Conservation (phyloP, 805 yeast species). For the Cyberlindnera nakhonratchasimensis region DNA sequence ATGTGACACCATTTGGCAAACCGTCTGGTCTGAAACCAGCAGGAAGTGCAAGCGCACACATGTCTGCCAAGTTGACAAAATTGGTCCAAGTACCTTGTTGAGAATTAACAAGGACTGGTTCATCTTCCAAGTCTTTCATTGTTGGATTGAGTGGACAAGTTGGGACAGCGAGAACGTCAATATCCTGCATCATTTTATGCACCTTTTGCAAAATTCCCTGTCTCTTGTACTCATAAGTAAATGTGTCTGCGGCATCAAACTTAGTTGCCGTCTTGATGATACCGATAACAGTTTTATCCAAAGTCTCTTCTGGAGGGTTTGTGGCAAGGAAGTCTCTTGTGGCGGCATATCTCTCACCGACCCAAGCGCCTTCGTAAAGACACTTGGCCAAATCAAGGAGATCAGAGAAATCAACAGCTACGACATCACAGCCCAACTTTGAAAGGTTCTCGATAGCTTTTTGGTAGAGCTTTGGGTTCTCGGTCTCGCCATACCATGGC, state of each 20-base stretch:
- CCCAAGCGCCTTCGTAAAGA: conserved; percentile 98
- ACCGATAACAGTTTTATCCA: conserved; percentile 79
- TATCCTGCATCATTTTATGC: conserved; percentile 45
- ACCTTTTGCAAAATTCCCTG: conserved; percentile 72
- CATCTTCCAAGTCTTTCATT: conserved; percentile 63
- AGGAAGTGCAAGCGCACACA: conserved; percentile 89
- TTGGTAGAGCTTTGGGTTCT: conserved; percentile 67
- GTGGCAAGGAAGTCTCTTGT: conserved; percentile 66
- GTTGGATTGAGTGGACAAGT: conserved; percentile 93
- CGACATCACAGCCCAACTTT: conserved; percentile 54
- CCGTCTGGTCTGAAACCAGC: conserved; percentile 87
- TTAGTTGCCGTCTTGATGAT: conserved; percentile 78
- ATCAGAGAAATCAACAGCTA: conserved; percentile 68
- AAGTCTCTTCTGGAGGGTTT: conserved; percentile 61
- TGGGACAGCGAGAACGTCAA: conserved; percentile 84
- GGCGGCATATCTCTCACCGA: conserved; percentile 89
- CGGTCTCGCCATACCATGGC: conserved; percentile 77
- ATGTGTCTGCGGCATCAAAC: conserved; percentile 78
- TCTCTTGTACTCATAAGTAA: conserved; percentile 83
- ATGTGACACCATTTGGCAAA: conserved; percentile 85
- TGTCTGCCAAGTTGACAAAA: conserved; percentile 90
- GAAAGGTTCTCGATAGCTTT: conserved; percentile 55
- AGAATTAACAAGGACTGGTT: conserved; percentile 82
- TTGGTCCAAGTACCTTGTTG: conserved; percentile 98
- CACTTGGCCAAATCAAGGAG: conserved; percentile 79